These are phyloP conservation scores for Malassezia psittaci DNA, from an alignment of 1,284 basidiomycete genomes.

Conservation along the genomic window DNA sequence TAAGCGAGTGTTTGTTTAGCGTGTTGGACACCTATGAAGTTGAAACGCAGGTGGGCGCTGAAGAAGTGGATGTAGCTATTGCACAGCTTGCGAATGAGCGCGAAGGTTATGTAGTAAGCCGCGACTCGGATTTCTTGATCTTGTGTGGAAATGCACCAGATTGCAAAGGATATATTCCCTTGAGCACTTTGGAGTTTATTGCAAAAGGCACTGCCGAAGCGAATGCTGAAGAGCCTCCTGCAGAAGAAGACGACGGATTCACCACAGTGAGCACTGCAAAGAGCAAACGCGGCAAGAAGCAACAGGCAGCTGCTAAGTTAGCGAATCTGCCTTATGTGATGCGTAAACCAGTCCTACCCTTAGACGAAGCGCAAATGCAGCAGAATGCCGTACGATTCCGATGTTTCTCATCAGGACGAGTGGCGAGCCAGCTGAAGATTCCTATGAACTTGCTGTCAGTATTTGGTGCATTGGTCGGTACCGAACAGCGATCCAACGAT, in stretches of 20 bases:
- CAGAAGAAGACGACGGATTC: constrained; percentile 14
- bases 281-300: constrained; percentile 12
- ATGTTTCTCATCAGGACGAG: constrained; percentile 13
- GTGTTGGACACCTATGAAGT: constrained; percentile 5
- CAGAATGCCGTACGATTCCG: constrained; percentile 13
- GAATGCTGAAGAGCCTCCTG: constrained; percentile 2
- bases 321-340: constrained; percentile 15
- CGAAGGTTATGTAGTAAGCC: constrained; percentile 16
- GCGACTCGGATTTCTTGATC: constrained; percentile 19
- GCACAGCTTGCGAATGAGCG: constrained; percentile 18
- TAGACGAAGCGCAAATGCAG: not conserved
- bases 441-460: constrained; percentile 14
- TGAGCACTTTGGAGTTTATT: constrained; percentile 10
- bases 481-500: constrained; percentile 9
- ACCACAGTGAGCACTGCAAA: constrained; percentile 6
- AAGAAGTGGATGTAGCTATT: constrained; percentile 13
- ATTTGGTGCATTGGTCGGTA: constrained; percentile 14
- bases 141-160: constrained; percentile 14
- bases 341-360: constrained; percentile 12
- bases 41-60: constrained; percentile 15
- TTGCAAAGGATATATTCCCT: constrained; percentile 15
- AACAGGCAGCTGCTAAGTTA: constrained; percentile 7
- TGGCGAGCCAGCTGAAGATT: constrained; percentile 12
- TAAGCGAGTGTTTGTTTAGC: constrained; percentile 8
- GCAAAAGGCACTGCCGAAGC: constrained; percentile 6